Conservation (phyloP, 192 early-diverging fungal genomes). For the Chytriomyces sp. region DNA sequence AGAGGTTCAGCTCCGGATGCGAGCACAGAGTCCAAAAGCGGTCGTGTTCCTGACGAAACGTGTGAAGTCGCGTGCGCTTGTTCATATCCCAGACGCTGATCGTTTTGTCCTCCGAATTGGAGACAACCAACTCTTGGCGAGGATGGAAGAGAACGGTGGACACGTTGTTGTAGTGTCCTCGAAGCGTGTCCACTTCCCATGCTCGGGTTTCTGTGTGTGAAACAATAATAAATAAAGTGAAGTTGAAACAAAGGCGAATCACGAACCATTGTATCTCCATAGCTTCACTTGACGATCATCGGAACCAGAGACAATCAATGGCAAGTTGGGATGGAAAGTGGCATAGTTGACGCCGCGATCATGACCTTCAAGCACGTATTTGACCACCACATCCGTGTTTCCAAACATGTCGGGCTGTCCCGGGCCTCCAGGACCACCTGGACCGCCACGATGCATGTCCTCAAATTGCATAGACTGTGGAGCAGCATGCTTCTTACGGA, state of each 20-base stretch:
- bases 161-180: constrained; percentile 98
- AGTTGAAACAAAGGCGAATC: not conserved
- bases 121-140: constrained; percentile 92
- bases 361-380: constrained; percentile 98
- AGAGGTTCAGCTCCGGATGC: constrained; percentile 96
- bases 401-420: constrained; percentile 96
- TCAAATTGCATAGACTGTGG: constrained; percentile 37
- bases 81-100: constrained; percentile 99
- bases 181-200: constrained; percentile 99
- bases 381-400: constrained; percentile 92
- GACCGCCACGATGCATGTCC: constrained; percentile 30
- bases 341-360: constrained; percentile 98
- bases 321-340: constrained; percentile 93
- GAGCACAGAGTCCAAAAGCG: constrained; percentile 96
- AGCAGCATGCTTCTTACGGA: constrained; percentile 82
- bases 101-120: constrained; percentile 94
- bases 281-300: constrained; percentile 98
- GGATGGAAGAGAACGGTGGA: constrained; percentile 94
- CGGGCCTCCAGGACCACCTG: constrained; percentile 27
- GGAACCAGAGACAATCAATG: constrained; percentile 93
- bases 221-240: constrained; percentile 5
- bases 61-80: constrained; percentile 90
- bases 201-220: constrained; percentile 80
- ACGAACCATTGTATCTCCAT: constrained; percentile 94
- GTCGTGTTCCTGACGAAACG: constrained; percentile 96